phyloP scores from a whole-genome alignment of 208 protist species.

The Blastocrithidia nonstop region DNA sequence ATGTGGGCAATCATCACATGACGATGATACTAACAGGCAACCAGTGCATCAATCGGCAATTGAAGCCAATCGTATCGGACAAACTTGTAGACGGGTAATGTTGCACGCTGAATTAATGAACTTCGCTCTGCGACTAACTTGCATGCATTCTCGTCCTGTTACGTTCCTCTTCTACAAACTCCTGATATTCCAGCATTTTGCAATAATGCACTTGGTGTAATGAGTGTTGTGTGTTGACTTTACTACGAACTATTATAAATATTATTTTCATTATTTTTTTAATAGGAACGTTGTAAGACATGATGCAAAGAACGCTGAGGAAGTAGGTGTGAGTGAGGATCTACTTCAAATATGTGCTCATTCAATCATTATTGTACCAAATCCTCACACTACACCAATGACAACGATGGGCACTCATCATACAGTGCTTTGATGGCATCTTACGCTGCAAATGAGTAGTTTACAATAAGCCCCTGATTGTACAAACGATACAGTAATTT shows the following conservation, averaged over 20 bases:
- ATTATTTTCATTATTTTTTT: no score
- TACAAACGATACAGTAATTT: slow-evolving; percentile 68
- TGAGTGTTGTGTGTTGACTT: no score
- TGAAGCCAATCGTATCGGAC: no score
- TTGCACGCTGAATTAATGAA: no score
- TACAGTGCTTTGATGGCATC: slow-evolving; percentile 67
- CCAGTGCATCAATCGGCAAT: slow-evolving; percentile 51
- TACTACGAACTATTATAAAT: no score
- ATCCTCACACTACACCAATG: slow-evolving; percentile 33
- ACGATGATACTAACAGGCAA: slow-evolving; percentile 61
- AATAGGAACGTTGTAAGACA: no score
- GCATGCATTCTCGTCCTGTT: no score
- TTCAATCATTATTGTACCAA: slow-evolving; percentile 21
- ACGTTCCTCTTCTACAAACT: no score
- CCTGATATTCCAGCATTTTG: no score
- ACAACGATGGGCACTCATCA: slow-evolving; percentile 48
- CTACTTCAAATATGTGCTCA: slow-evolving; percentile 15
- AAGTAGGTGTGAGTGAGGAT: slow-evolving; percentile 11
- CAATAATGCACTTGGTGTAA: no score
- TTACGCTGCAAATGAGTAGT: slow-evolving; percentile 41
- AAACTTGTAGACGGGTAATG: no score
- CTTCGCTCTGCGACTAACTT: no score
- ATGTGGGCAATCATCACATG: slow-evolving; percentile 56
- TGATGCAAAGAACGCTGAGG: slow-evolving; percentile 12
- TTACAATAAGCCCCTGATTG: slow-evolving; percentile 71